phyloP scores from a whole-genome alignment of 2,329 filamentous ascomycete species.

The Apiospora kogelbergensis region DNA sequence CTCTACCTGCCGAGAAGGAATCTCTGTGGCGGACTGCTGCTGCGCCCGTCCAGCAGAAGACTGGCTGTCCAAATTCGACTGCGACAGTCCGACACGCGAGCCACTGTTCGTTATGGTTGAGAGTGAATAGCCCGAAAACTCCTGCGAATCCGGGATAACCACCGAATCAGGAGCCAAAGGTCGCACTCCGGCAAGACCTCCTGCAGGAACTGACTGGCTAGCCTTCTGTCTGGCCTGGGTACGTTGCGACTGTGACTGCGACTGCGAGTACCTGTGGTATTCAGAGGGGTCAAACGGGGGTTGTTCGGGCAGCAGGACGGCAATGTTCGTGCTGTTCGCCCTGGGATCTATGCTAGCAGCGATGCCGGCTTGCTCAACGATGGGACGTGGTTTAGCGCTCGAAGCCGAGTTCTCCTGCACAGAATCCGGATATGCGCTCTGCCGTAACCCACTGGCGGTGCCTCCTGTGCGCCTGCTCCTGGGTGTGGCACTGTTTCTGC shows the following conservation, averaged over 20 bases:
- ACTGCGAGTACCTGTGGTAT: constrained; percentile 12
- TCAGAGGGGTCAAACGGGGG: constrained; percentile 20
- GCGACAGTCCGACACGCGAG: not conserved
- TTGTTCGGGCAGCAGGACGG: constrained; percentile 20
- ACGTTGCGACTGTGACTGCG: constrained; percentile 13
- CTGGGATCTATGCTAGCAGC: constrained; percentile 19
- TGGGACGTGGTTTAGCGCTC: not conserved
- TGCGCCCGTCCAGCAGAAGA: constrained; percentile 4
- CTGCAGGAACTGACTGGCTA: constrained; percentile 13
- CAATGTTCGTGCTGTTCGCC: not conserved
- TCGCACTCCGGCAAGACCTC: not conserved
- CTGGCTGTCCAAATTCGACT: constrained; percentile 15
- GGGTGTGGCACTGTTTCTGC: not conserved
- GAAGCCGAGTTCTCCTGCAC: not conserved
- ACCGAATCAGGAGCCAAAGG: not conserved
- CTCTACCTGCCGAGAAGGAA: constrained; percentile 31
- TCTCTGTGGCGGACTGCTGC: constrained; percentile 19
- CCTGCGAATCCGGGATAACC: constrained; percentile 32
- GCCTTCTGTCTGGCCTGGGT: constrained; percentile 16
- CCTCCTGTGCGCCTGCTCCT: not conserved
- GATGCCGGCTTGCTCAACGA: constrained; percentile 11
- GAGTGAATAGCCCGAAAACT: constrained; percentile 22
- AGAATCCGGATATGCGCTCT: not conserved
- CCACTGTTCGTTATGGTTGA: constrained; percentile 21
- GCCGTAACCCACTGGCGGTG: not conserved